phyloP scores from a whole-genome alignment of 2,329 filamentous ascomycete genomes.

The Pyricularia sp. region DNA sequence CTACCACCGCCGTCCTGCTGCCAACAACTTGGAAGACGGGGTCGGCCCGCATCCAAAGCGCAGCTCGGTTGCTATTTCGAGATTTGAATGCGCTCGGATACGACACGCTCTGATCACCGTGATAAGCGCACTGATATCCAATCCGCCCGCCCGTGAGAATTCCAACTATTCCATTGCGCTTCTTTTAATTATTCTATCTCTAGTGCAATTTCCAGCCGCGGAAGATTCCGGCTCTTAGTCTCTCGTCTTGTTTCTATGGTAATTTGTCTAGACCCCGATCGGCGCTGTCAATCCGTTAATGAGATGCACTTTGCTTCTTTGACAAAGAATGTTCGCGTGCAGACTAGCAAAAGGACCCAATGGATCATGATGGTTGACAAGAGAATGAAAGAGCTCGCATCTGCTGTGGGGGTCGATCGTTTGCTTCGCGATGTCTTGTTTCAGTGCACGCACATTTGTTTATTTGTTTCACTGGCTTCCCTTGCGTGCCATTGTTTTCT shows the following conservation, averaged over 20 bases:
- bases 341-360: background rate
- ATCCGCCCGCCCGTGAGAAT: background rate
- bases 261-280: background rate
- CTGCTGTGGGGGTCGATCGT: too few species aligned
- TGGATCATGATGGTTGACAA: too few species aligned
- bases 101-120: background rate
- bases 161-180: background rate
- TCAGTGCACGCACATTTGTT: background rate
- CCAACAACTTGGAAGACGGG: background rate
- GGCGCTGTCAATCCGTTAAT: background rate
- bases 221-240: background rate
- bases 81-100: background rate
- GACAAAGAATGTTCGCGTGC: background rate
- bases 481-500: background rate
- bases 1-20: background rate
- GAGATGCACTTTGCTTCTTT: background rate
- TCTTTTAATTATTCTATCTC: background rate
- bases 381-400: too few species aligned
- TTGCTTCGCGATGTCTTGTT: background rate
- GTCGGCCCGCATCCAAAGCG: background rate
- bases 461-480: background rate
- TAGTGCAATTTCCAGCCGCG: background rate
- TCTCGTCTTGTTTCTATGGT: background rate
- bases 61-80: background rate
- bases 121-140: background rate